Evolutionary conservation across 768 basidiomycete genomes (phyloP), one percentile per base, ranked within the genome.

Genomic region (Pulveroboletus ravenelii): DNA sequence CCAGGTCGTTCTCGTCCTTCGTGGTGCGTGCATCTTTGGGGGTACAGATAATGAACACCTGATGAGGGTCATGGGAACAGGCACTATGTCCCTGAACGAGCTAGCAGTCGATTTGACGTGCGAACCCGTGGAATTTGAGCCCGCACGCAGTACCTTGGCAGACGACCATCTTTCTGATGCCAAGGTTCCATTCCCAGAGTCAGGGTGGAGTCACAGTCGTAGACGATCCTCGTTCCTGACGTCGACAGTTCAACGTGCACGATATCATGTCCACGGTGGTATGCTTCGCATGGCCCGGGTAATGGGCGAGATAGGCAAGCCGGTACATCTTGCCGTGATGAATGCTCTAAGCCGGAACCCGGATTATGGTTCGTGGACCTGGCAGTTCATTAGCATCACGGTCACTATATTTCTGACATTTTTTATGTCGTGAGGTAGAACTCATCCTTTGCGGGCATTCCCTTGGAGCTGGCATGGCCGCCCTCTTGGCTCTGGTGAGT

Each of bases 31-130:
- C 30, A 29, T 49, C 51, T 43, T 34, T 17, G 25, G n/a, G 2
- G 2, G 12, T n/a, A 10, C 35, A 17, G 41, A 18, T 41, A 20
- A 54, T 10, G 41, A 43, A 34, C 20, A 34, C 17, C 17, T 53
- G 48, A 59, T 45, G 31, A 44, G 43, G 38, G 2, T 39, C 44
- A 31, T 30, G 50, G 20, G 39, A 47, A 48, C 41, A 81, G 84
- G 89, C 12, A 93, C 90, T 3, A 87, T 91, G 87, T 87, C 85
- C 3, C 72, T 93, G 38, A 92, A 92, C 58, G 89, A 92, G 67
- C 79, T 92, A 5, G 89, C 89, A 14, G 88, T 87, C 10, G 89
- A 92, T 68, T 74, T 92, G 42, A 88, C 89, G 1, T 92, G 90
- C 66, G 85, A 90, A 49, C 78, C 84, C 0, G 82, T 81, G 36